Evolutionary conservation across 2,329 filamentous ascomycete species (phyloP), one percentile per base, ranked within the genome.

Genomic region (Aspergillus fumigatiaffinis): DNA sequence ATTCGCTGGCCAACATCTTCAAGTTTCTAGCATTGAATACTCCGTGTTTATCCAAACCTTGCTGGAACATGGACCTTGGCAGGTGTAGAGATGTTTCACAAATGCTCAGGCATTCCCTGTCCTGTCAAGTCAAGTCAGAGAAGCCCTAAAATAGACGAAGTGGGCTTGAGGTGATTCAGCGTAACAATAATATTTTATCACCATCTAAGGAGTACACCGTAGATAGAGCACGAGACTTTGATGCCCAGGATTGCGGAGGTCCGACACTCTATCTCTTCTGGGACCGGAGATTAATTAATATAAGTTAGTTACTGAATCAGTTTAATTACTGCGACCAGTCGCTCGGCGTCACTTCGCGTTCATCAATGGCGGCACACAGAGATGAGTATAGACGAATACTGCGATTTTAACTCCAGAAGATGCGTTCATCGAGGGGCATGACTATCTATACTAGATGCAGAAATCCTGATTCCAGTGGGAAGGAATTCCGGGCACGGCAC

Each of bases 181-280:
- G 5, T 7, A 3, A 38, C 14, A 38, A 17, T 38, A 38, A 38
- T 38, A 38, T 38, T n/a, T 17, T 38, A 38, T 38, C 6, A 17
- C 32, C 14, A 7, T 7, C 14, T 14, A 35, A 4, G 14, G 32
- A 35, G 32, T 38, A 10, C 28, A 10, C 28, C 28, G 1, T 29
- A 12, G 10, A 29, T 26, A 7, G 32, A 17, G 32, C 32, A 38
- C 32, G 14, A 38, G 32, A 35, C 32, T 6, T 9, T 9, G 9
- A 29, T 41, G 47, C 55, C 51, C 42, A 56, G 60, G 4, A 63
- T 47, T 47, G 44, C 44, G 44, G 44, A 46, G 21, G 17, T 8
- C 9, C 9, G 17, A 42, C 38, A 21, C 8, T 8, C n/a, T n/a
- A n/a, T 7, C 5, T 21, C 4, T 6, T 14, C 6, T 4, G 14